Base-by-base conservation (phyloP, 2,329 filamentous ascomycete species). In the Fusarium citri region DNA sequence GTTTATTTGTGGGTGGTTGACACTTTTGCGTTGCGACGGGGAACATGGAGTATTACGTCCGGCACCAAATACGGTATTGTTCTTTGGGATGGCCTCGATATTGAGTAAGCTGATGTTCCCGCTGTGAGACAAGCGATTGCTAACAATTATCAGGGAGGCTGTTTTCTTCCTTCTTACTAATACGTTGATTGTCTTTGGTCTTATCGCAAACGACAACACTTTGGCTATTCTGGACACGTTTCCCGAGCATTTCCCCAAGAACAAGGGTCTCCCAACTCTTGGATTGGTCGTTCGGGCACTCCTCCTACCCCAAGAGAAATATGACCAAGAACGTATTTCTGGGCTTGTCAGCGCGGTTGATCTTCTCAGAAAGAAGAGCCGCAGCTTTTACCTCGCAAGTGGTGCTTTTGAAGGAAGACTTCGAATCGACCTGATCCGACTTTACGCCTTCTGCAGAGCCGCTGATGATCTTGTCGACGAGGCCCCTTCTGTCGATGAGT, bases 391-490 rank as follows among this genome's bases (percentile, higher is more conserved):
- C 69, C 81, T 94, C 8, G 92, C 91, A 0, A 92, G 89, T 67
- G 87, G 89, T 0, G 87, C 89, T 0, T 94, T 94, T 68, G 84
- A 88, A 41, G 91, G 91, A 3, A 85, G 88, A 25, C 80, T 94
- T 10, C 85, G 91, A 8, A 88, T 91, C 30, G 91, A 94, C 69
- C 76, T 94, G 15, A 85, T 92, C 26, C 79, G 92, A 3, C 79
- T 94, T 6, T 93, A 93, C 74, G 91, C 90, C 0, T 93, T 92
- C 75, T 94, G 91, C 72, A 85, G 91, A 14, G 87, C 92, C 12
- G 90, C 90, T 2, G 92, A 94, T 75, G 91, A 94, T 72, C 81
- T 94, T 7, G 86, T 94, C 11, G 91, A 94, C 70, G 86, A 92
- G 63, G 87, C 91, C 1, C 72, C 79, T 2, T 83, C 82, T 3